Base-by-base conservation (phyloP, 1,139 yeast species). In the Tardiomyces blankii region DNA sequence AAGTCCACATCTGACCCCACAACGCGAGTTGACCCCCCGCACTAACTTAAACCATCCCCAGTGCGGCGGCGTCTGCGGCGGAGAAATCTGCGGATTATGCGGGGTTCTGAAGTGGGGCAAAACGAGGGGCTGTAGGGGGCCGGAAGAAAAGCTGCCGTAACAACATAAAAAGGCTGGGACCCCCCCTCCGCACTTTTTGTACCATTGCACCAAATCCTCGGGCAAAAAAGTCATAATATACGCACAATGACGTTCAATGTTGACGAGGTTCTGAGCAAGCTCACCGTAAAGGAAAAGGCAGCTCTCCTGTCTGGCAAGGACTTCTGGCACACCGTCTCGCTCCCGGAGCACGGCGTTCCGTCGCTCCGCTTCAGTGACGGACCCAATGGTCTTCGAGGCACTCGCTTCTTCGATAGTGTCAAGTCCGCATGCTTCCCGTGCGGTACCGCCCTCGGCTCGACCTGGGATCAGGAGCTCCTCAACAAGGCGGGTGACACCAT, bases 401-500 rank as follows among this genome's bases (percentile, higher is more conserved):
- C 77, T 14, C 65, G 63, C 44, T 72, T 73, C 56, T 72, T 73
- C 54, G 64, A 68, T 47, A 62, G 72, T 33, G 62, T 67, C 30
- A 75, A 75, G n/a, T 66, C 77, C 43, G 77, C 75, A 38, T 74
- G 77, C 49, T 67, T 75, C 51, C 77, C 79, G 9, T 73, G 74
- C 45, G 77, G 77, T 35, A 70, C 77, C 16, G 74, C 63, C 4
- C 55, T 69, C 44, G 73, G 65, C 1, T 56, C 74, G 2, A 68
- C 75, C 12, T 74, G 70, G 60, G 67, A 73, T 51, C 57, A 57
- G 44, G 70, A 68, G 3, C 57, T 75, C 44, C 60, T 75, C 18
- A 51, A 55, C 28, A 57, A 67, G 44, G 74, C 74, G 8, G 81
- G 80, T 42, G 52, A 60, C 27, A 53, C 75, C 46, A 70, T 75